Percentiles rank a stretch among this genome's conserved stretches.
These are phyloP conservation scores for Botrytis elliptica DNA, from an alignment of 2,329 filamentous ascomycete species.

Conservation along the genomic window DNA sequence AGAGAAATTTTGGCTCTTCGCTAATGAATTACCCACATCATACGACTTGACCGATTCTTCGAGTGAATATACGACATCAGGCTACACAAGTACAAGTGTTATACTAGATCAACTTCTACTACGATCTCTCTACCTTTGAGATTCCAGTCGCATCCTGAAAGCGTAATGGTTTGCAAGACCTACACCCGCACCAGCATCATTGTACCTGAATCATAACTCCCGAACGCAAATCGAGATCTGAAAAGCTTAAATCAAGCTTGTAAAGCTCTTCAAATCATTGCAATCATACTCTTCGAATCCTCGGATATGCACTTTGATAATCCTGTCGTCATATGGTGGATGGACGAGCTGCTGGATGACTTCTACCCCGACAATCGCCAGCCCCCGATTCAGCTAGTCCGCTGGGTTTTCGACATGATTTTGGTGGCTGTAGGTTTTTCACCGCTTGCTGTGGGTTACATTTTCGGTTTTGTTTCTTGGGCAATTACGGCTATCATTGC, in stretches of 20 bases:
- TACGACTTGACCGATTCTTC: neutral
- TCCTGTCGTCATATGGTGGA: neutral
- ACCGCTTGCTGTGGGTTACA: neutral
- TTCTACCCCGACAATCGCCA: neutral
- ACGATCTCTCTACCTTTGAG: neutral
- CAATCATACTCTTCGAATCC: neutral
- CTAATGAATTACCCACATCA: neutral
- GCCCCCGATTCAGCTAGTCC: neutral
- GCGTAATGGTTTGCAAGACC: neutral
- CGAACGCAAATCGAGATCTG: too few relatives aligned
- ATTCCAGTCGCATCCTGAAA: neutral
- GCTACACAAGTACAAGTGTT: neutral
- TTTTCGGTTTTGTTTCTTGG: neutral
- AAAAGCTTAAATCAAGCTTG: neutral
- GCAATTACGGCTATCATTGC: neutral
- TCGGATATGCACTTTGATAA: neutral
- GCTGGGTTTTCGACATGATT: neutral
- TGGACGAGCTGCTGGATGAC: accelerated
- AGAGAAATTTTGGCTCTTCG: too few relatives aligned
- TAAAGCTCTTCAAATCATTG: neutral
- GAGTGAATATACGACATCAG: neutral
- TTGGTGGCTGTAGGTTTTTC: neutral
- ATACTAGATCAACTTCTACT: neutral
- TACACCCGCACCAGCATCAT: neutral
- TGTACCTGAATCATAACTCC: neutral